Evolutionary conservation across 2,329 filamentous ascomycete species (phyloP).

Genomic region (Arthrocladium fulminans): DNA sequence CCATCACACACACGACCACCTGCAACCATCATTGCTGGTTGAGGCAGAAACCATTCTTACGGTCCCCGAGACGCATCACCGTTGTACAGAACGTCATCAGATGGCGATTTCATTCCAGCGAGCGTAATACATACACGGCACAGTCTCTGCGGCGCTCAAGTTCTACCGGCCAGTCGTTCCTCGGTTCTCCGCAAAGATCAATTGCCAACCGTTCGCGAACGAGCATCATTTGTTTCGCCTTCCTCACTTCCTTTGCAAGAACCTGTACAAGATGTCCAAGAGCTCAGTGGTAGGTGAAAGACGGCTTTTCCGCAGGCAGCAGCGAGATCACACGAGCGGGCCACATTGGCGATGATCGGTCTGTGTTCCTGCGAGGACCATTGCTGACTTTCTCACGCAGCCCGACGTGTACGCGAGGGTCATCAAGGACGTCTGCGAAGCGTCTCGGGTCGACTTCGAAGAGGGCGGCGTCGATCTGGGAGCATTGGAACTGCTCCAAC

Average conservation of each 20-base stretch:
- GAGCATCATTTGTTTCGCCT: background rate
- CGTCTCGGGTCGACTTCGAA: conserved; percentile 90
- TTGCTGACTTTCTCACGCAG: conserved; percentile 28
- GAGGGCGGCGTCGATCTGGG: conserved; percentile 85
- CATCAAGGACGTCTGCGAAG: conserved; percentile 84
- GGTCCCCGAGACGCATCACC: background rate
- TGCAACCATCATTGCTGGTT: background rate
- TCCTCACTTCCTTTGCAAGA: background rate
- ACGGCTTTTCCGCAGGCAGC: background rate
- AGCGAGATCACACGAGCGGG: background rate
- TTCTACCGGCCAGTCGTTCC: background rate
- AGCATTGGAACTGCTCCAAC: conserved; percentile 76
- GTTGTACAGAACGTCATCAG: background rate
- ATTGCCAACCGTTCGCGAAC: background rate
- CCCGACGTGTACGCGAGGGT: conserved; percentile 83
- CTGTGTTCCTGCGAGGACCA: background rate
- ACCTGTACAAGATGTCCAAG: conserved; percentile 18
- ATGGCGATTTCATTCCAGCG: background rate
- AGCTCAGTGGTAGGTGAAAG: conserved; percentile 17
- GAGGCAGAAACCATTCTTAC: background rate
- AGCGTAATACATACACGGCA: background rate
- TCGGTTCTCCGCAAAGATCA: background rate
- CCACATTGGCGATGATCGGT: background rate
- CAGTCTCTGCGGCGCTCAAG: background rate
- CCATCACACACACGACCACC: conserved; percentile 3